These are phyloP conservation scores for Dacryopinax spathularia DNA, from an alignment of 768 basidiomycete species.

Conservation along the genomic window DNA sequence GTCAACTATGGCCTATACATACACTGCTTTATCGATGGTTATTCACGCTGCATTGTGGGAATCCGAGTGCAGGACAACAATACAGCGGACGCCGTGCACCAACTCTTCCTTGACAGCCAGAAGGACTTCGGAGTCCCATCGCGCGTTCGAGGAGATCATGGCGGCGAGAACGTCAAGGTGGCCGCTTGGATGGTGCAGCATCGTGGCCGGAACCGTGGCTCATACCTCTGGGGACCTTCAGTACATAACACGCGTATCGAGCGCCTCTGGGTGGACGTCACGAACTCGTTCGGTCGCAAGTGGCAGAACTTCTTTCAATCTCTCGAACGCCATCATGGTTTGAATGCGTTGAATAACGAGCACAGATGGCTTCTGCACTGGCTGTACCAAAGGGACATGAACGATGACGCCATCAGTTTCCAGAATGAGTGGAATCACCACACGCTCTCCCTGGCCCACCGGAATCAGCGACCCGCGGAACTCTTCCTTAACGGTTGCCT, in stretches of 20 bases:
- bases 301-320: constrained; percentile 11
- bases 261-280: constrained; percentile 18
- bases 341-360: not conserved
- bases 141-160: constrained; percentile 20
- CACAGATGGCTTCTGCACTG: constrained; percentile 11
- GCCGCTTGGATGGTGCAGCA: constrained; percentile 18
- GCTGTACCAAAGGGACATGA: constrained; percentile 9
- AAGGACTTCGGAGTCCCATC: constrained; percentile 15
- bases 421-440: constrained; percentile 8
- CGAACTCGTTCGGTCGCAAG: not conserved
- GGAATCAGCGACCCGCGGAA: not conserved
- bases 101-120: constrained; percentile 11
- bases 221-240: constrained; percentile 21
- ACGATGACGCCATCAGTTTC: constrained; percentile 8
- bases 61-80: constrained; percentile 15
- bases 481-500: not conserved
- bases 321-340: constrained; percentile 6
- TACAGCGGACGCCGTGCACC: constrained; percentile 12
- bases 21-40: constrained; percentile 19
- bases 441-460: not conserved
- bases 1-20: constrained; percentile 16
- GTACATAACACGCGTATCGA: constrained; percentile 20
- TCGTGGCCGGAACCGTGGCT: constrained; percentile 14
- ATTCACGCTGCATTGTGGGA: constrained; percentile 12
- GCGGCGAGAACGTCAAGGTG: constrained; percentile 19